These are phyloP conservation scores for Starmerella stellata DNA, from an alignment of 805 yeast genomes.

Conservation along the genomic window DNA sequence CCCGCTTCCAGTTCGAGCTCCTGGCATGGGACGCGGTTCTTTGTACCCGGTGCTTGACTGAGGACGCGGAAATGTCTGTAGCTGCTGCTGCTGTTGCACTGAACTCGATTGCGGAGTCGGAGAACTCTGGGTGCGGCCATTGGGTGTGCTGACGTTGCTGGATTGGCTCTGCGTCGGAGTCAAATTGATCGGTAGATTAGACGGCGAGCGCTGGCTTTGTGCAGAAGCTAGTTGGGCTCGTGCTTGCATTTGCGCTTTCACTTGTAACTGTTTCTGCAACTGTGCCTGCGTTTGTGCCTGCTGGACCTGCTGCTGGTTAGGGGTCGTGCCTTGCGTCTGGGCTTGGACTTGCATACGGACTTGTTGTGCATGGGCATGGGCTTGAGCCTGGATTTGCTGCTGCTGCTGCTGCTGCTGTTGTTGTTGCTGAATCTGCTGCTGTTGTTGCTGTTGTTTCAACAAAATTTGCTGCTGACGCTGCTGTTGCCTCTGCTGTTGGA, in stretches of 20 bases:
- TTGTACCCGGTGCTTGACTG: not conserved
- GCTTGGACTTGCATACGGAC: not conserved
- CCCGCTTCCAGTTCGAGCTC: too few species aligned
- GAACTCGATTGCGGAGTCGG: too few species aligned
- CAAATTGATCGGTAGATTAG: too few species aligned
- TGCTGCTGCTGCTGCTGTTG: constrained; percentile 5
- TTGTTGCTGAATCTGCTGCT: constrained; percentile 14
- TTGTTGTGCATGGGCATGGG: not conserved
- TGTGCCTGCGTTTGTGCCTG: too few species aligned
- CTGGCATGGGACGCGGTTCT: too few species aligned
- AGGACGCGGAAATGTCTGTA: not conserved
- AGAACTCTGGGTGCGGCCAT: too few species aligned
- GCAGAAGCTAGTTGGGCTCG: too few species aligned
- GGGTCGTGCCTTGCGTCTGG: not conserved
- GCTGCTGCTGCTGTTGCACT: not conserved
- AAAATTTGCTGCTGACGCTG: constrained; percentile 8
- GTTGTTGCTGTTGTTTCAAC: constrained; percentile 12
- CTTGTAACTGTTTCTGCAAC: too few species aligned
- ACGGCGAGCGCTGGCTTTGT: too few species aligned
- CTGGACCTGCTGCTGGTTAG: not conserved
- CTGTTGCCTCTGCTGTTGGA: constrained; percentile 16
- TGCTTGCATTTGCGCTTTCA: not conserved
- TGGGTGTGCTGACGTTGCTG: too few species aligned
- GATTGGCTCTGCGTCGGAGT: too few species aligned
- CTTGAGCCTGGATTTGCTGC: constrained; percentile 1